Percentiles rank a stretch among this genome's conserved stretches.
These are phyloP conservation scores for Hericium alpestre DNA, from an alignment of 768 basidiomycete genomes.

Conservation along the genomic window DNA sequence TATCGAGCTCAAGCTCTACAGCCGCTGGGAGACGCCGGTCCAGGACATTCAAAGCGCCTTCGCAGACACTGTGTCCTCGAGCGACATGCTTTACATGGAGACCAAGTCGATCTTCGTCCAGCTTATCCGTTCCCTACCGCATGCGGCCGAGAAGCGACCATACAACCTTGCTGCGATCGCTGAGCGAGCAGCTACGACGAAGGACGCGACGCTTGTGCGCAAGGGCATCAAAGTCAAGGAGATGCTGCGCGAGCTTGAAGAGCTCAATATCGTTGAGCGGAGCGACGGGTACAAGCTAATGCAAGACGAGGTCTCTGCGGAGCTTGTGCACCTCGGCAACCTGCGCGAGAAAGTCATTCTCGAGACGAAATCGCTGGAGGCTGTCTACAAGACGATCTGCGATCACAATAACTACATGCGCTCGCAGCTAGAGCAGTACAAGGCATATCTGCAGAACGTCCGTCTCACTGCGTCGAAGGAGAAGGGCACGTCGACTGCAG, in stretches of 20 bases:
- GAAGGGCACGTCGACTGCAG: slow-evolving; percentile 77
- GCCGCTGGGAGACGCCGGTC: slow-evolving; percentile 98
- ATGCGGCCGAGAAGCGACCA: slow-evolving; percentile 72
- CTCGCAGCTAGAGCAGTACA: slow-evolving; percentile 96
- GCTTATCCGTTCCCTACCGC: slow-evolving; percentile 88
- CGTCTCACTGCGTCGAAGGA: slow-evolving; percentile 83
- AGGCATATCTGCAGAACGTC: slow-evolving; percentile 97
- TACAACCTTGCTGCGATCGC: slow-evolving; percentile 84
- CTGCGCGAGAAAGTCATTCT: slow-evolving; percentile 88
- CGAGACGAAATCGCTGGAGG: slow-evolving; percentile 87
- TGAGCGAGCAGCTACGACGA: slow-evolving; percentile 92
- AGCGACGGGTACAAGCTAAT: slow-evolving; percentile 84
- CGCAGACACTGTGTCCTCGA: slow-evolving; percentile 94
- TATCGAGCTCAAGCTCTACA: slow-evolving; percentile 85
- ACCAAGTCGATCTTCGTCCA: slow-evolving; percentile 99
- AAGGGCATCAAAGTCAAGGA: slow-evolving; percentile 99
- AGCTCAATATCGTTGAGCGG: slow-evolving; percentile 74
- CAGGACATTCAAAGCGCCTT: slow-evolving; percentile 95
- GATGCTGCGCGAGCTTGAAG: slow-evolving; percentile 93
- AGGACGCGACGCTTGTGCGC: slow-evolving; percentile 89
- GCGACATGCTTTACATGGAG: slow-evolving; percentile 99
- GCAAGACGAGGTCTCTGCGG: slow-evolving; percentile 94
- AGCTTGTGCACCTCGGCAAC: slow-evolving; percentile 93
- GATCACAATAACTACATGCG: slow-evolving; percentile 98
- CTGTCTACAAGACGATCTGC: slow-evolving; percentile 98